Evolutionary conservation across 768 basidiomycete species (phyloP).

Genomic region (Mycena venus): DNA sequence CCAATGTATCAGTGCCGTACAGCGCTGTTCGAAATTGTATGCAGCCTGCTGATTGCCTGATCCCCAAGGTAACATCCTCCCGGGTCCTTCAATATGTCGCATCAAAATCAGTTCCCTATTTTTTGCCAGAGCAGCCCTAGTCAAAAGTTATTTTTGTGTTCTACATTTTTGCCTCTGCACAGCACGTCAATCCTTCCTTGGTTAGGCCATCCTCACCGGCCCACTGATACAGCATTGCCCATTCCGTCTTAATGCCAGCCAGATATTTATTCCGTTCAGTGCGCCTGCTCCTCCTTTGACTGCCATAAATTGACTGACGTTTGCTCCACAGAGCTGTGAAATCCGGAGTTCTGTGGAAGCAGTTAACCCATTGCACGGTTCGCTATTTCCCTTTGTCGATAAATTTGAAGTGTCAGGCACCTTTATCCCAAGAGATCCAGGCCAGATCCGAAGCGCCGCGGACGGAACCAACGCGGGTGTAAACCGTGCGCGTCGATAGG

Average conservation of each 20-base stretch:
- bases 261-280: background rate
- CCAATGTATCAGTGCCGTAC: background rate
- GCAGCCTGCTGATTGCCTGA: no score
- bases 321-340: background rate
- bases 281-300: background rate
- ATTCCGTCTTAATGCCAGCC: background rate
- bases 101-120: no score
- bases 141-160: no score
- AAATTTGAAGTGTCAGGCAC: slow-evolving; percentile 15
- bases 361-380: background rate
- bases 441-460: slow-evolving; percentile 16
- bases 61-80: no score
- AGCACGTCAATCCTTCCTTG: background rate
- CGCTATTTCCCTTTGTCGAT: slow-evolving; percentile 16
- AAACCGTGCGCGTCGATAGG: background rate
- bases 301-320: background rate
- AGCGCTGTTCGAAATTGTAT: background rate
- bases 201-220: background rate
- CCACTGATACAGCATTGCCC: background rate
- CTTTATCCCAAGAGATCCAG: no score
- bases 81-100: no score
- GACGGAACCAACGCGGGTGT: background rate
- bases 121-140: no score
- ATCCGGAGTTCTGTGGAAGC: background rate
- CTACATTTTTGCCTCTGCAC: no score